Percentiles rank a stretch among this genome's conserved stretches.
These are phyloP conservation scores for Conringia planisiliqua DNA, from an alignment of 345 rosid species.

Conservation along the genomic window DNA sequence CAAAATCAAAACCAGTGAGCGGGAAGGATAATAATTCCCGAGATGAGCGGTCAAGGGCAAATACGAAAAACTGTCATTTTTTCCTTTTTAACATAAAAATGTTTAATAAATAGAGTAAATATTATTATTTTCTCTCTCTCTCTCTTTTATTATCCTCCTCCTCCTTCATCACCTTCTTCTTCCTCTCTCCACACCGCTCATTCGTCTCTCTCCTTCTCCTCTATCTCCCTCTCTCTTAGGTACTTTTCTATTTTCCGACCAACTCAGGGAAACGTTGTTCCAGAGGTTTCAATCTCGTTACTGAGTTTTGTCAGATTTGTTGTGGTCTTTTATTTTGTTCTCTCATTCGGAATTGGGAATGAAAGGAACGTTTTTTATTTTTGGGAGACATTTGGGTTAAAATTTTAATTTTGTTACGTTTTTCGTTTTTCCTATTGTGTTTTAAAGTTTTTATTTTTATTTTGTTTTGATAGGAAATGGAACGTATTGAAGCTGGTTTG, in stretches of 20 bases:
- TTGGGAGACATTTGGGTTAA: not conserved
- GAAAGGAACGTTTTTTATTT: slow-evolving; percentile 7
- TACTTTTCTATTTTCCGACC: not conserved
- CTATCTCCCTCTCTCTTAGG: slow-evolving; percentile 19
- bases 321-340: not conserved
- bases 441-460: not conserved
- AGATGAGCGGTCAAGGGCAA: slow-evolving; percentile 26
- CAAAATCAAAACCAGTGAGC: slow-evolving; percentile 27
- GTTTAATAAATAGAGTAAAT: not conserved
- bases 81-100: not conserved
- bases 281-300: slow-evolving; percentile 19
- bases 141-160: slow-evolving; percentile 13
- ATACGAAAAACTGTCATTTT: not conserved
- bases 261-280: not conserved
- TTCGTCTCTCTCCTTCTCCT: slow-evolving; percentile 10
- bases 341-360: not conserved
- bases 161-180: slow-evolving; percentile 20
- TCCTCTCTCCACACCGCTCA: slow-evolving; percentile 28
- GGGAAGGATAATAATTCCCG: slow-evolving; percentile 30
- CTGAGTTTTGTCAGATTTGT: not conserved
- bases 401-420: not conserved
- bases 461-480: slow-evolving; percentile 42
- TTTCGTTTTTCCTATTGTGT: not conserved
- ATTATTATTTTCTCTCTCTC: slow-evolving; percentile 20
- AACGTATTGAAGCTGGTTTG: slow-evolving; percentile 64